A percentile compares a stretch with the other conserved stretches of the same genome.
Evolutionary conservation across 768 basidiomycete species (phyloP).

Genomic region (Podaxis sp.): DNA sequence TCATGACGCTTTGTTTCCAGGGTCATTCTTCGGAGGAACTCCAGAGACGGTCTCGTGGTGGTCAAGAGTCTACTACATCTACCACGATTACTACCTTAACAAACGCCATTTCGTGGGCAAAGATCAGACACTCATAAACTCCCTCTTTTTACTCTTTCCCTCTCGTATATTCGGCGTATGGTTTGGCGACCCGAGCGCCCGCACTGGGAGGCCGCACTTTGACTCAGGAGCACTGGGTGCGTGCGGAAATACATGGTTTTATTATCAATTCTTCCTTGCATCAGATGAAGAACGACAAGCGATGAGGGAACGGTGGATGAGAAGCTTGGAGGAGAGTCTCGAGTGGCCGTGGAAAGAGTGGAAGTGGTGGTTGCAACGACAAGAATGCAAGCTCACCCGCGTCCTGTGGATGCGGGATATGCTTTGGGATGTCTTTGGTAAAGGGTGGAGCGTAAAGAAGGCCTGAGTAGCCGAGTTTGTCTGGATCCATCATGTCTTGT

Average conservation of each 20-base stretch:
- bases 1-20: slow-evolving; percentile 22
- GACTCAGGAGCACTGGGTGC: slow-evolving; percentile 22
- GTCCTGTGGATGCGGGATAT: slow-evolving; percentile 20
- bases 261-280: slow-evolving; percentile 49
- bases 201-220: background rate
- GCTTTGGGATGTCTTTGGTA: slow-evolving; percentile 9
- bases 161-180: slow-evolving; percentile 38
- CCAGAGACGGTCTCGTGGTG: slow-evolving; percentile 43
- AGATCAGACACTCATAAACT: slow-evolving; percentile 50
- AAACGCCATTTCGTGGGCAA: slow-evolving; percentile 50
- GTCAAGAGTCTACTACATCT: slow-evolving; percentile 38
- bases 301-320: slow-evolving; percentile 22
- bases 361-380: slow-evolving; percentile 26
- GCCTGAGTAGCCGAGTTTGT: background rate
- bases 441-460: background rate
- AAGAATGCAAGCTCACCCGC: slow-evolving; percentile 22
- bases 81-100: slow-evolving; percentile 47
- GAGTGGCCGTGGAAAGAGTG: slow-evolving; percentile 16
- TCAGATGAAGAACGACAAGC: slow-evolving; percentile 11
- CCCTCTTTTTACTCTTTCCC: slow-evolving; percentile 35
- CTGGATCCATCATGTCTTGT: background rate
- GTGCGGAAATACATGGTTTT: slow-evolving; percentile 41
- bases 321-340: slow-evolving; percentile 9
- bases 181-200: slow-evolving; percentile 25
- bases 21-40: slow-evolving; percentile 56